Percentiles rank a stretch among this genome's conserved stretches.
These are phyloP conservation scores for Botrytis squamosa DNA, from an alignment of 2,329 filamentous ascomycete species.

Conservation along the genomic window DNA sequence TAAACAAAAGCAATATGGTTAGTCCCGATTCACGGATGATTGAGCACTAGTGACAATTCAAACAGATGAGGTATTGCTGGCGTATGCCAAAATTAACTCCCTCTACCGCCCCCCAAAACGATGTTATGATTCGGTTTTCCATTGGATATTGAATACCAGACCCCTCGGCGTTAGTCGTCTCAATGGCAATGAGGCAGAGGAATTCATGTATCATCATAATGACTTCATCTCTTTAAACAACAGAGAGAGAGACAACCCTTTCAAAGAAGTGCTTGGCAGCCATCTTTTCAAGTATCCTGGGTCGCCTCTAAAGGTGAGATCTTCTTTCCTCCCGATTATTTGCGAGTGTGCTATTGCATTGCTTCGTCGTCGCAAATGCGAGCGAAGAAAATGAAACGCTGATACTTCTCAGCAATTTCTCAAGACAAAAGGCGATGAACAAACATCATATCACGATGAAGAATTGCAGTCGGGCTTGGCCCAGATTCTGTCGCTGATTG, in stretches of 20 bases:
- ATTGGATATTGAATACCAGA: neutral
- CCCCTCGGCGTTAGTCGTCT: neutral
- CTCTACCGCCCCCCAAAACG: neutral
- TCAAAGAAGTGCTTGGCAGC: neutral
- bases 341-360: neutral
- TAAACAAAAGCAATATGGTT: neutral
- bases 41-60: neutral
- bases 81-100: neutral
- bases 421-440: neutral
- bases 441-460: neutral
- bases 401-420: neutral
- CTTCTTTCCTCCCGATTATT: neutral
- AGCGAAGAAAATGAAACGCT: neutral
- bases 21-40: neutral
- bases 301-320: neutral
- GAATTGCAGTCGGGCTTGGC: neutral
- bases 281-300: neutral
- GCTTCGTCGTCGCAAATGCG: neutral
- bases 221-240: neutral
- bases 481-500: neutral
- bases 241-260: neutral
- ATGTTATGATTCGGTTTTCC: neutral
- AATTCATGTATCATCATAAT: neutral
- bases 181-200: neutral
- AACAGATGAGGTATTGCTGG: neutral